Evolutionary conservation across 192 early-diverging fungal genomes (phyloP), one percentile per base, ranked within the genome.

Genomic region (Cetraspora pellucida): DNA sequence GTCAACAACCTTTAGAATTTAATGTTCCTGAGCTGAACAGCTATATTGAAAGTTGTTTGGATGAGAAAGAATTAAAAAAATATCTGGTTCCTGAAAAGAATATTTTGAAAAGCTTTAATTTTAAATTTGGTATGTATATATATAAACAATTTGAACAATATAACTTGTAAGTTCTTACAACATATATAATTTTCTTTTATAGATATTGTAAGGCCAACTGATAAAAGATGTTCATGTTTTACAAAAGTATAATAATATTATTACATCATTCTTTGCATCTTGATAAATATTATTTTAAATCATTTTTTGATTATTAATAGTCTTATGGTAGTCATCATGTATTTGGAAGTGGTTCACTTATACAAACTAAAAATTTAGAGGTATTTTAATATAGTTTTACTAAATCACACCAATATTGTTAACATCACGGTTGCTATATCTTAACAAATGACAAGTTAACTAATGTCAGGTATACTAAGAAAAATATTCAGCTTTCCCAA

Each of bases 271-370:
- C 16, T 16, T 10, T 44, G n/a, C 0, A 77, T 82, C 49, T 25
- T 31, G 21, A 65, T 16, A 54, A 13, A 14, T 16, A 55, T 23
- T 28, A 10, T 47, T 23, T 64, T 23, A 54, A 8, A 37, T 9
- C 58, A n/a, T 23, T 69, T 57, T 65, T 67, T 49, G 58, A 66
- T 85, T 93, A 68, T 91, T 90, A n/a, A 14, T 88, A 96, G 84
- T 88, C 90, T 10, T 97, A 96, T 74, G 95, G 95, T 21, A 90
- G 89, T 11, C 90, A 90, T 71, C 91, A 95, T 65, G 83, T 95
- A 13, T 87, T 91, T 23, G 89, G 91, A 19, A 88, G 91, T 1
- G 95, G 96, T 2, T 92, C 93, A 19, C 85, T 94, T 27, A 75
- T 96, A 31, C 92, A 96, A 76, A 95, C 94, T 1, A 81, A 82